Evolutionary conservation across 2,329 filamentous ascomycete species (phyloP).

Genomic region (Aspergillus hiratsukae): DNA sequence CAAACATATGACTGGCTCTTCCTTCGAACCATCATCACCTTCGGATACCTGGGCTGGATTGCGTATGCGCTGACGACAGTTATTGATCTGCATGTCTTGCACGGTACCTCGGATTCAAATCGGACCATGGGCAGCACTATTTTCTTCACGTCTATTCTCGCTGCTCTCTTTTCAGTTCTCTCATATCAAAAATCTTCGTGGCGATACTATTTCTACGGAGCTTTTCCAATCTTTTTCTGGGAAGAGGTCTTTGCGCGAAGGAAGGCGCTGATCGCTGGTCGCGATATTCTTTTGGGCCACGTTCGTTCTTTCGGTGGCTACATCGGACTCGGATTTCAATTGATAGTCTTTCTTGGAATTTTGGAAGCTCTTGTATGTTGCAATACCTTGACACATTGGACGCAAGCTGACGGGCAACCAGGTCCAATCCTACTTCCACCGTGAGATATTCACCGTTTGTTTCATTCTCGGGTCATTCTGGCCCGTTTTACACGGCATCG

Average conservation of each 20-base stretch:
- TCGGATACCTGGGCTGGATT: slow-evolving; percentile 94
- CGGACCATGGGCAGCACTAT: slow-evolving; percentile 57
- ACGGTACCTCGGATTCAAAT: slow-evolving; percentile 61
- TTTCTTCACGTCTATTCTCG: slow-evolving; percentile 71
- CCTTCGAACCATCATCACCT: slow-evolving; percentile 77
- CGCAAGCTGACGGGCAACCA: slow-evolving; percentile 31
- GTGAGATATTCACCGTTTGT: slow-evolving; percentile 77
- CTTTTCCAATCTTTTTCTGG: slow-evolving; percentile 95
- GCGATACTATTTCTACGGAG: slow-evolving; percentile 85
- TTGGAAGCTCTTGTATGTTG: slow-evolving; percentile 69
- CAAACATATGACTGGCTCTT: slow-evolving; percentile 99
- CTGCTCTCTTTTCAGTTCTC: slow-evolving; percentile 73
- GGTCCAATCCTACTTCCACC: slow-evolving; percentile 88
- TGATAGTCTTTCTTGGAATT: slow-evolving; percentile 64
- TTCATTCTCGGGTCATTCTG: slow-evolving; percentile 74
- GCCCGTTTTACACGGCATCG: slow-evolving; percentile 68
- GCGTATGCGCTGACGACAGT: slow-evolving; percentile 86
- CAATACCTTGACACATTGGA: background rate
- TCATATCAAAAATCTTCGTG: slow-evolving; percentile 71
- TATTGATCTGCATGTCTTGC: slow-evolving; percentile 79
- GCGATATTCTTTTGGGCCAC: slow-evolving; percentile 64
- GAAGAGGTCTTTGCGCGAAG: slow-evolving; percentile 84
- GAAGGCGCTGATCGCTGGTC: slow-evolving; percentile 63
- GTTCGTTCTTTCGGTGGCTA: slow-evolving; percentile 57
- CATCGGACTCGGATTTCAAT: slow-evolving; percentile 59